Evolutionary conservation across 768 basidiomycete genomes (phyloP).

Genomic region (Boletus pseudopeckii): DNA sequence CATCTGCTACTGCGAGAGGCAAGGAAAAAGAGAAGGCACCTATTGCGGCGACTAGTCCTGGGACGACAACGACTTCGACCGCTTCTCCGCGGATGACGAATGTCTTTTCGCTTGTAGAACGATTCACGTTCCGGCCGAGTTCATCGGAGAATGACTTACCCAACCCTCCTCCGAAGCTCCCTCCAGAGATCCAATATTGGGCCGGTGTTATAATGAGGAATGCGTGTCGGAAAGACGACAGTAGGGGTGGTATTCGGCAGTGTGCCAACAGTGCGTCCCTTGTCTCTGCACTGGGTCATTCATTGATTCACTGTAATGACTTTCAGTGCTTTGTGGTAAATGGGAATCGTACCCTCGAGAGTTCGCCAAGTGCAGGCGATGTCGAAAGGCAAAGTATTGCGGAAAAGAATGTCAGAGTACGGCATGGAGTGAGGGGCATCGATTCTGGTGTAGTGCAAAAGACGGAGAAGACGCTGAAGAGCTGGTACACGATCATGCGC

Average conservation of each 20-base stretch:
- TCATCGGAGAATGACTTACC: conserved; percentile 72
- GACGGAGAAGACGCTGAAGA: conserved; percentile 46
- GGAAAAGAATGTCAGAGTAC: conserved; percentile 96
- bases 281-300: background rate
- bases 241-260: conserved; percentile 87
- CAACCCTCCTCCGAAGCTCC: conserved; percentile 67
- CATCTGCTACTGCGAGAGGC: conserved; percentile 41
- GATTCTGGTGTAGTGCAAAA: conserved; percentile 86
- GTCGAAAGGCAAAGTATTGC: conserved; percentile 97
- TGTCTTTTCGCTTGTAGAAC: conserved; percentile 92
- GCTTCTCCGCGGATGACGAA: conserved; percentile 61
- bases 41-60: conserved; percentile 18
- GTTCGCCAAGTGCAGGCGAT: conserved; percentile 95
- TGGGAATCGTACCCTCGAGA: conserved; percentile 94
- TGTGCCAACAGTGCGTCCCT: conserved; percentile 85
- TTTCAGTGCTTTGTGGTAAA: conserved; percentile 83
- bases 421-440: conserved; percentile 94
- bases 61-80: background rate
- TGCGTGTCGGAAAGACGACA: conserved; percentile 96
- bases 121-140: conserved; percentile 93
- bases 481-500: conserved; percentile 27
- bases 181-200: conserved; percentile 96
- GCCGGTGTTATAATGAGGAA: conserved; percentile 99
- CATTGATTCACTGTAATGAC: background rate
- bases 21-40: conserved; percentile 45